Base-by-base conservation (phyloP, 441 rosid species). In the Bocquillonia castaneifolia region DNA sequence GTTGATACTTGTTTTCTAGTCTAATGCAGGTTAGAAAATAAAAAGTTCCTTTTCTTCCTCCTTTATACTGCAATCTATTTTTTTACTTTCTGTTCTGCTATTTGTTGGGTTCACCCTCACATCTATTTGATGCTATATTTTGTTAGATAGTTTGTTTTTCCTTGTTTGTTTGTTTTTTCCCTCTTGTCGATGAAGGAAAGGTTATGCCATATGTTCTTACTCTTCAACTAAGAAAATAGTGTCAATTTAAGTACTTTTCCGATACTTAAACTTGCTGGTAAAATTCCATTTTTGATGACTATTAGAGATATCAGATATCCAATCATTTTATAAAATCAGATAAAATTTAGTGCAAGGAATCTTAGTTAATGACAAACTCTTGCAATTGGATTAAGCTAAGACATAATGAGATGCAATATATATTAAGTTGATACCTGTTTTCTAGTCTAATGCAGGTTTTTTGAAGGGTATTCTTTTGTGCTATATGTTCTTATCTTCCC, bases 1-100 rank as follows among this genome's bases (percentile, higher is more conserved):
- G 28, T 67, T 42, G 54, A 10, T 42, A 25, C 10, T 20, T 53
- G n/a, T 40, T 10, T 28, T 42, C 17, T 56, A n/a, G n/a, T 13
- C 12, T 51, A 5, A 6, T 15, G 4, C 51, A 54, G 52, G 23
- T 39, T 66, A 77, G 86, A 55, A 1, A 48, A 55, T 14, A 59
- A n/a, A n/a, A n/a, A n/a, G 34, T 29, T 23, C 12, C 54, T 14
- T 9, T 15, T 18, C 25, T 45, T 36, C 57, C 36, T 14, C 48
- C 37, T 15, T 13, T 29, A 44, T 62, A 14, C 28, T 67, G 28
- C 61, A 63, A 32, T 40, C 25, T n/a, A n/a, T n/a, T n/a, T n/a
- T n/a, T n/a, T n/a, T n/a, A n/a, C n/a, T n/a, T n/a, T n/a, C n/a
- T n/a, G n/a, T n/a, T n/a, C n/a, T n/a, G n/a, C n/a, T n/a, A n/a